Conservation (phyloP, 2,329 filamentous ascomycete species). For the Fusarium sublunatum region DNA sequence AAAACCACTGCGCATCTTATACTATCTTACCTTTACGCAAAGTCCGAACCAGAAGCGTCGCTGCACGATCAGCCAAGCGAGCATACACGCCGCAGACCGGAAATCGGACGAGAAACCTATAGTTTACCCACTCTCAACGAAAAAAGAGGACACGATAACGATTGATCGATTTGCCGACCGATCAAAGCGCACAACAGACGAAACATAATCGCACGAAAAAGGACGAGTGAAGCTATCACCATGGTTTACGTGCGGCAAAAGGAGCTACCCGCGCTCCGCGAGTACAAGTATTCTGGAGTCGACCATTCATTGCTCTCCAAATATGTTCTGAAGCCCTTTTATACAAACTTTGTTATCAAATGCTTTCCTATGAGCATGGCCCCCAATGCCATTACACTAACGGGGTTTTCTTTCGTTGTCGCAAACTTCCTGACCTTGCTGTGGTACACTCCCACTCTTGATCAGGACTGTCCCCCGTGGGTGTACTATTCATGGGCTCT, state of each 20-base stretch:
- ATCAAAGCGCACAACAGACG: constrained; percentile 4
- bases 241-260: constrained; percentile 98
- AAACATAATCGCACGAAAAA: constrained; percentile 4
- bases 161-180: constrained; percentile 16
- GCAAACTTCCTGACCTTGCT: constrained; percentile 90
- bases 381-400: constrained; percentile 86
- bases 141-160: constrained; percentile 32
- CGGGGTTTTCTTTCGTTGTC: constrained; percentile 90
- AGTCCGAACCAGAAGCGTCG: constrained; percentile 1
- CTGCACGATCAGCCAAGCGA: constrained; percentile 7
- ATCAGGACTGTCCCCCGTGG: constrained; percentile 93
- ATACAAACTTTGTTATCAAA: constrained; percentile 92
- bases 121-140: constrained; percentile 32
- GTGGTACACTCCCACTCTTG: constrained; percentile 95
- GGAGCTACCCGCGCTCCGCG: constrained; percentile 85
- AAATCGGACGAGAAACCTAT: constrained; percentile 26
- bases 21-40: neutral
- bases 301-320: constrained; percentile 90
- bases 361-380: constrained; percentile 97
- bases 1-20: neutral
- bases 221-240: constrained; percentile 43
- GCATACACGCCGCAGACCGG: constrained; percentile 21
- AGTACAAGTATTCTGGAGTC: constrained; percentile 95
- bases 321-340: constrained; percentile 98
- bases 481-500: constrained; percentile 93